Conservation (phyloP, 192 early-diverging fungal species). For the Entomortierella chlamydospora region DNA sequence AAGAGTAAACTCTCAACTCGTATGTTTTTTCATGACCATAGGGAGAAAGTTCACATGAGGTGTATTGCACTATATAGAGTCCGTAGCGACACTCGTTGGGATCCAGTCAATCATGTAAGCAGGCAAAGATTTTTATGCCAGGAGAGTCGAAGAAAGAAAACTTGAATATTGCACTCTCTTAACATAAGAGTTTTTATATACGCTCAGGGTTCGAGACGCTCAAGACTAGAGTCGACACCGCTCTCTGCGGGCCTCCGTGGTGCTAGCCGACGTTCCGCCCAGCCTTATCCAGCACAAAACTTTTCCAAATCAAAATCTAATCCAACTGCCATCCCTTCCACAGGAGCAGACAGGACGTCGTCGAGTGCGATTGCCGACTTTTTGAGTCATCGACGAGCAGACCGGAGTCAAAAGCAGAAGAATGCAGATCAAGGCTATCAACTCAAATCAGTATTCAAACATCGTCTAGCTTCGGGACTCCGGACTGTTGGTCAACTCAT, state of each 20-base stretch:
- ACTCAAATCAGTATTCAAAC: slow-evolving; percentile 45
- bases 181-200: background rate
- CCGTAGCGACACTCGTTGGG: background rate
- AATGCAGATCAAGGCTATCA: slow-evolving; percentile 18
- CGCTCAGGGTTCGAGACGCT: background rate
- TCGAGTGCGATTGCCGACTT: slow-evolving; percentile 18
- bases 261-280: background rate
- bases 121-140: too few species aligned
- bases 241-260: background rate
- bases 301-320: background rate
- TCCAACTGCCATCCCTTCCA: background rate
- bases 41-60: slow-evolving; percentile 24
- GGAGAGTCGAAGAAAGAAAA: too few species aligned
- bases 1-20: too few species aligned
- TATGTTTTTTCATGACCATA: background rate
- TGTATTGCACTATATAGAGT: slow-evolving; percentile 36
- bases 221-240: background rate
- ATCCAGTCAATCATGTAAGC: background rate
- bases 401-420: slow-evolving; percentile 10
- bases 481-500: slow-evolving; percentile 33
- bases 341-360: background rate
- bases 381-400: slow-evolving; percentile 10
- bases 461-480: slow-evolving; percentile 24
- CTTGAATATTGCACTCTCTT: background rate
- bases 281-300: slow-evolving; percentile 11